Percentiles rank a stretch among this genome's conserved stretches.
phyloP scores from a whole-genome alignment of 331 rosid genomes.

The Pyrus hybrid region DNA sequence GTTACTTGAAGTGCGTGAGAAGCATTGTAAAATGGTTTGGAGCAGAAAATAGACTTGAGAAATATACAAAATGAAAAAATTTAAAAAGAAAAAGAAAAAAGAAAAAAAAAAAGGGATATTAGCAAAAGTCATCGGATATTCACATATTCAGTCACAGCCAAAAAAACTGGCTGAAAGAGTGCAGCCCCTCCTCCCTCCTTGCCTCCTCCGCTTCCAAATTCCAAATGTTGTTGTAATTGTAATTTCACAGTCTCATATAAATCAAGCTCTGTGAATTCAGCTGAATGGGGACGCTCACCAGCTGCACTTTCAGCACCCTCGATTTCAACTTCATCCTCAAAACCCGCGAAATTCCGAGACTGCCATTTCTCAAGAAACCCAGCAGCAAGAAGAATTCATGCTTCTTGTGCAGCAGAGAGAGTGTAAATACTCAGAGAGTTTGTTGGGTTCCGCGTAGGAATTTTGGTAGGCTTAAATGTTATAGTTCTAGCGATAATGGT shows the following conservation, averaged over 20 bases:
- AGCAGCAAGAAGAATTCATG: conserved; percentile 14
- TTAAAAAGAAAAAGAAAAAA: neutral
- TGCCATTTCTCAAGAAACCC: conserved; percentile 21
- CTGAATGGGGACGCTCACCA: conserved; percentile 67
- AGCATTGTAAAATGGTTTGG: too few species aligned
- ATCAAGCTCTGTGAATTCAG: neutral
- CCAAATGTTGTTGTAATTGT: conserved; percentile 1
- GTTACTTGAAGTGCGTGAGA: too few species aligned
- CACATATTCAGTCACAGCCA: neutral
- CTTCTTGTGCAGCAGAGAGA: conserved; percentile 39
- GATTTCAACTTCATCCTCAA: conserved; percentile 51
- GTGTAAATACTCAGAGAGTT: conserved; percentile 21
- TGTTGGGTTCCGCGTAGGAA: neutral
- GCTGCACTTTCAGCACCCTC: conserved; percentile 49
- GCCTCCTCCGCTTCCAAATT: neutral
- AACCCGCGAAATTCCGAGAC: conserved; percentile 34
- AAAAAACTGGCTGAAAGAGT: neutral
- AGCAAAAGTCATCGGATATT: neutral
- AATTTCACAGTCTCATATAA: neutral
- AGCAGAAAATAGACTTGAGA: too few species aligned
- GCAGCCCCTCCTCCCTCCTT: neutral
- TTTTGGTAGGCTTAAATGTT: conserved; percentile 37
- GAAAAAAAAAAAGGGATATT: neutral
- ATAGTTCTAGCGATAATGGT: conserved; percentile 27
- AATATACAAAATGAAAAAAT: neutral